phyloP scores from a whole-genome alignment of 106 monocot species.

The Phalaenopsis equestris region DNA sequence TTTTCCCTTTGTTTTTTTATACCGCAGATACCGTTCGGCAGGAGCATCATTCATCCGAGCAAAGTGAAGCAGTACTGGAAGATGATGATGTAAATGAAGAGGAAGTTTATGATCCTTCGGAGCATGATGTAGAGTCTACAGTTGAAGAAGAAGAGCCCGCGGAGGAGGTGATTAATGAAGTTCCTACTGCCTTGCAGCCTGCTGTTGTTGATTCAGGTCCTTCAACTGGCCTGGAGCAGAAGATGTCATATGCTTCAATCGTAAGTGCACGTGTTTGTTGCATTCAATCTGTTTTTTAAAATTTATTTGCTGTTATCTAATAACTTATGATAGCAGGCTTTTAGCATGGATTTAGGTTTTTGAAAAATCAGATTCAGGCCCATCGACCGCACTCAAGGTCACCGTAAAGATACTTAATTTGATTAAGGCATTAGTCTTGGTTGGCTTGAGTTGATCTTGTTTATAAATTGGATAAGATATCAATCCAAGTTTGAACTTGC shows the following conservation, averaged over 20 bases:
- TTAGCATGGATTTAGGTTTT: neutral
- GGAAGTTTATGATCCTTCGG: conserved; percentile 51
- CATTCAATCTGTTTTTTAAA: neutral
- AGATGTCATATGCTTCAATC: conserved; percentile 94
- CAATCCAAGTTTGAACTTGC: neutral
- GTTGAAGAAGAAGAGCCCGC: conserved; percentile 39
- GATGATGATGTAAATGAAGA: conserved; percentile 36
- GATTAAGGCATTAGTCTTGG: neutral
- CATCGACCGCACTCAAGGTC: neutral
- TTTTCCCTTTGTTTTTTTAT: neutral
- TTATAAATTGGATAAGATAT: neutral
- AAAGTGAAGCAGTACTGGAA: conserved; percentile 3
- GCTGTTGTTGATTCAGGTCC: conserved; percentile 12
- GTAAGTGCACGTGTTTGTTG: conserved; percentile 34
- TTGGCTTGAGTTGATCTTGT: neutral
- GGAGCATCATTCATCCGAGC: neutral
- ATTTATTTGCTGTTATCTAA: neutral
- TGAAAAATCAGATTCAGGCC: neutral
- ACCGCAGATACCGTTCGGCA: neutral
- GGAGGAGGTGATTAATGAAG: conserved; percentile 60
- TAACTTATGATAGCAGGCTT: neutral
- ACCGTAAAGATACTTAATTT: neutral
- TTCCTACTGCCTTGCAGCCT: conserved; percentile 15
- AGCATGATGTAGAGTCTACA: conserved; percentile 31
- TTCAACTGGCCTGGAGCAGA: conserved; percentile 30